Percentiles rank a stretch among this genome's conserved stretches.
Evolutionary conservation across 2,329 filamentous ascomycete genomes (phyloP).

Genomic region (Colletotrichum tofieldiae): DNA sequence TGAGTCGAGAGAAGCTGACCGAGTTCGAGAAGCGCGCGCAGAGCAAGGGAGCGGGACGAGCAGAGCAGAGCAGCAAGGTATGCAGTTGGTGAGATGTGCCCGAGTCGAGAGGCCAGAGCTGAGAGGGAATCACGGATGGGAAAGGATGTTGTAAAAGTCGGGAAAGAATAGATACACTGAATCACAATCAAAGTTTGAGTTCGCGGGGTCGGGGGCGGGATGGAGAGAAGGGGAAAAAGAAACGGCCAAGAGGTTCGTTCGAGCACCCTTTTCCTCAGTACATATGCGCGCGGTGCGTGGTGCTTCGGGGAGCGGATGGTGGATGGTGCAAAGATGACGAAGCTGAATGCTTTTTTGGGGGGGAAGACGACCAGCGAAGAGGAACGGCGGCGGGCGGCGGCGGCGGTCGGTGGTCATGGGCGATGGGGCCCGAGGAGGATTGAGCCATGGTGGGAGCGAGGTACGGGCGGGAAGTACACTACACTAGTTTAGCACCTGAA

Average conservation of each 20-base stretch:
- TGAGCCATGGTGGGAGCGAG: not conserved
- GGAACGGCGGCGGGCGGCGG: conserved; percentile 12
- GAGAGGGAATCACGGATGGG: not conserved
- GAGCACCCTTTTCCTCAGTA: conserved; percentile 17
- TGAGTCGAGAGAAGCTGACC: conserved; percentile 12
- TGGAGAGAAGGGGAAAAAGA: conserved; percentile 1
- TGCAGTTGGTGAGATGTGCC: not conserved
- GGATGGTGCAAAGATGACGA: conserved; percentile 40
- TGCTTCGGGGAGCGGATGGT: conserved; percentile 3
- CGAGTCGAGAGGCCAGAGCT: not conserved
- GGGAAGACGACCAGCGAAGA: conserved; percentile 11
- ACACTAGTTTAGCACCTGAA: not conserved
- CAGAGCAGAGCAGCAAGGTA: not conserved
- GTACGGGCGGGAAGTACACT: conserved; percentile 8
- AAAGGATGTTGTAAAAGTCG: not conserved
- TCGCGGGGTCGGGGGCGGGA: conserved; percentile 1
- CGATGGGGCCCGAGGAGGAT: not conserved
- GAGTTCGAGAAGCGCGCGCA: conserved; percentile 9
- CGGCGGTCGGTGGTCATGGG: conserved; percentile 22
- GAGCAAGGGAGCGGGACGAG: conserved; percentile 26
- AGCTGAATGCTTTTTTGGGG: conserved; percentile 23
- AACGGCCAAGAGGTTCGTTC: not conserved
- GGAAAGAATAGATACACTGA: conserved; percentile 6
- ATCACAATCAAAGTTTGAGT: conserved; percentile 19
- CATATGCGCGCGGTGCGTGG: not conserved